These are phyloP conservation scores for Chlorophyllum brunneum DNA, from an alignment of 768 basidiomycete species.

Conservation along the genomic window DNA sequence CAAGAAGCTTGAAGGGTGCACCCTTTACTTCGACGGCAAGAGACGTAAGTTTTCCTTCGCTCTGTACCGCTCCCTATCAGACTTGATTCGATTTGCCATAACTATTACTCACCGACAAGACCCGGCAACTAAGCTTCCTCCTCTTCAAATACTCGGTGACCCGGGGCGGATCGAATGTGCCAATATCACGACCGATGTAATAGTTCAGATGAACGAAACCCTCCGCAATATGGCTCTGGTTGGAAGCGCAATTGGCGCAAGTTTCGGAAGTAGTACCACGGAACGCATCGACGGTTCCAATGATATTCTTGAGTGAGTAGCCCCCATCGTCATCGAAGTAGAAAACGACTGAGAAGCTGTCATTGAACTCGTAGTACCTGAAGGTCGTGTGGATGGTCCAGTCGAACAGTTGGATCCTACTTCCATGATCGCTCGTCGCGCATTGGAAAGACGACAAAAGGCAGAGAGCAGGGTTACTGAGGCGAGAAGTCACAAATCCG, in stretches of 20 bases:
- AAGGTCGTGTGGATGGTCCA: slow-evolving; percentile 40
- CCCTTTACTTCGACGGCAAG: neutral
- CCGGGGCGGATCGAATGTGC: slow-evolving; percentile 19
- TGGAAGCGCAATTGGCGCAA: slow-evolving; percentile 38
- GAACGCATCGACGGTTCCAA: slow-evolving; percentile 18
- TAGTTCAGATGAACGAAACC: slow-evolving; percentile 38
- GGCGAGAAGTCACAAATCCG: slow-evolving; percentile 8
- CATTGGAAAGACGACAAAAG: slow-evolving; percentile 7
- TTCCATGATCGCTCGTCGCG: neutral
- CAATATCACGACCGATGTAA: slow-evolving; percentile 22
- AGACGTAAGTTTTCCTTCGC: neutral
- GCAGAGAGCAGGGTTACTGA: slow-evolving; percentile 1
- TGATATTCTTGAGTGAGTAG: slow-evolving; percentile 19
- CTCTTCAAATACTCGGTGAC: neutral
- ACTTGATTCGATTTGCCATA: neutral
- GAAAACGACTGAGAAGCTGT: slow-evolving; percentile 40
- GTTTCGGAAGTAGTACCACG: slow-evolving; percentile 29
- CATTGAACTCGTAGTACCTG: slow-evolving; percentile 40
- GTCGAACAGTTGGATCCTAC: slow-evolving; percentile 22
- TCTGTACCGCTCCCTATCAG: neutral
- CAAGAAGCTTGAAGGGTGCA: neutral
- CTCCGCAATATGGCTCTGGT: slow-evolving; percentile 25
- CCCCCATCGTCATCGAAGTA: slow-evolving; percentile 42
- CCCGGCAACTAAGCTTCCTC: neutral
- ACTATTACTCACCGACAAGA: neutral